A percentile compares a stretch with the other conserved stretches of the same genome.
Conservation (phyloP, 768 basidiomycete species). For the Lactarius deliciosus region DNA sequence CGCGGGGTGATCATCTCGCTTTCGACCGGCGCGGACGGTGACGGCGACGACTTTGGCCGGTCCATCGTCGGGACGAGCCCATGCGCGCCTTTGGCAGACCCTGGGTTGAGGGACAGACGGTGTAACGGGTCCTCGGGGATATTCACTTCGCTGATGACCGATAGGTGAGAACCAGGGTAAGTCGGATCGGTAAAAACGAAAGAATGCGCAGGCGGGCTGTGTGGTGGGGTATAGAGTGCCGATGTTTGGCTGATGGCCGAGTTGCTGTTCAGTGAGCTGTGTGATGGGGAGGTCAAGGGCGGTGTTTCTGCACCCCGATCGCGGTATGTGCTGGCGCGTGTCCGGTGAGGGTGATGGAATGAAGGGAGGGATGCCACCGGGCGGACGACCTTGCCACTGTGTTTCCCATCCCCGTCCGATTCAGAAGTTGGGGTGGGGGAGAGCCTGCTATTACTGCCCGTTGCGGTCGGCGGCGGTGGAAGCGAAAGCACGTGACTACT, state of each 20-base stretch:
- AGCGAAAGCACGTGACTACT: not conserved
- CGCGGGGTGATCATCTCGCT: not conserved
- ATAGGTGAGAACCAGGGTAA: conserved; percentile 10
- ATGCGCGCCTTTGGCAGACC: conserved; percentile 5
- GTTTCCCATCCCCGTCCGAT: conserved; percentile 11
- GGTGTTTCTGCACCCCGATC: conserved; percentile 15
- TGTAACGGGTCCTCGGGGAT: conserved; percentile 4
- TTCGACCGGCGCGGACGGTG: not conserved
- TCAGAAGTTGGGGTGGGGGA: conserved; percentile 16
- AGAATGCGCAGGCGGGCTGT: conserved; percentile 17
- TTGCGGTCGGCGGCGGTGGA: not conserved
- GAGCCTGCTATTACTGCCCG: not conserved
- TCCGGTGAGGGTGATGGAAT: conserved; percentile 10
- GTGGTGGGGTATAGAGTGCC: conserved; percentile 30
- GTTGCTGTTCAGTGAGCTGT: conserved; percentile 32
- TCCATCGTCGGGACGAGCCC: conserved; percentile 10
- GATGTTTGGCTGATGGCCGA: conserved; percentile 12
- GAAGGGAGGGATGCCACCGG: conserved; percentile 14
- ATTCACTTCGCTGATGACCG: conserved; percentile 23
- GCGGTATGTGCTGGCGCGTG: not conserved
- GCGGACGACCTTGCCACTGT: conserved; percentile 6
- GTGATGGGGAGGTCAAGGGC: conserved; percentile 32
- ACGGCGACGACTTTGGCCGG: conserved; percentile 3
- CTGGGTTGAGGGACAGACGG: not conserved
- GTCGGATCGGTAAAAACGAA: conserved; percentile 10